Evolutionary conservation across 768 basidiomycete genomes (phyloP).

Genomic region (Pleurotus ostreatus): DNA sequence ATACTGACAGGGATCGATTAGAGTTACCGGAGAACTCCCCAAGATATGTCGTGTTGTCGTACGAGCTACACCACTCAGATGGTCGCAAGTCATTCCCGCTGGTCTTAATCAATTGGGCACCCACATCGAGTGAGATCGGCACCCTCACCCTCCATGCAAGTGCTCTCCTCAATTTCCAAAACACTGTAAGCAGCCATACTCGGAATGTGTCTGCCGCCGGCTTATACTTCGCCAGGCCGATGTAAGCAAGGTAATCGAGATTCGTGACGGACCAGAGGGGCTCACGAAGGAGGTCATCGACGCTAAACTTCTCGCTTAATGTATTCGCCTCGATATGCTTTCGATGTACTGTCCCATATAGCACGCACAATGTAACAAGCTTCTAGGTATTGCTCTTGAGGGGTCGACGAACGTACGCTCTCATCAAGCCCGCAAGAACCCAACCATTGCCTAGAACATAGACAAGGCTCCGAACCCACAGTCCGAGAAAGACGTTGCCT

Average conservation of each 20-base stretch:
- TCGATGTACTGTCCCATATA: not conserved
- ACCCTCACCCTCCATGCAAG: slow-evolving; percentile 82
- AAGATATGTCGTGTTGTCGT: slow-evolving; percentile 80
- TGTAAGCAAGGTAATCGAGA: slow-evolving; percentile 75
- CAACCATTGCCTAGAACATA: slow-evolving; percentile 78
- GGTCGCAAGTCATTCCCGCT: slow-evolving; percentile 84
- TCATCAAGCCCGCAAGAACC: slow-evolving; percentile 68
- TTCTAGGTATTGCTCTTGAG: not conserved
- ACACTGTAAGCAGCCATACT: slow-evolving; percentile 45
- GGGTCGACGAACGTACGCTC: slow-evolving; percentile 27
- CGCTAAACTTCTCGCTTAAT: slow-evolving; percentile 40
- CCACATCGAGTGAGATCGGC: slow-evolving; percentile 69
- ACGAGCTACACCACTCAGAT: slow-evolving; percentile 75
- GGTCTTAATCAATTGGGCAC: slow-evolving; percentile 87
- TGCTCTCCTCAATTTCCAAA: slow-evolving; percentile 75
- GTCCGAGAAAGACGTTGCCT: slow-evolving; percentile 58
- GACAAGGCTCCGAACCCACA: slow-evolving; percentile 77
- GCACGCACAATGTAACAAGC: not conserved
- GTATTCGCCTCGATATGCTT: not conserved
- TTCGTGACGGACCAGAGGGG: slow-evolving; percentile 77
- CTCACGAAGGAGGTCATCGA: slow-evolving; percentile 74
- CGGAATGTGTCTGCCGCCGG: not conserved
- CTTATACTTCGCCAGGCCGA: slow-evolving; percentile 47
- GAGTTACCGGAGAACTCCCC: slow-evolving; percentile 88
- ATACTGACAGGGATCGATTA: slow-evolving; percentile 22